These are phyloP conservation scores for Rauvolfia tetraphylla DNA, from an alignment of 257 asterid species.

Conservation along the genomic window DNA sequence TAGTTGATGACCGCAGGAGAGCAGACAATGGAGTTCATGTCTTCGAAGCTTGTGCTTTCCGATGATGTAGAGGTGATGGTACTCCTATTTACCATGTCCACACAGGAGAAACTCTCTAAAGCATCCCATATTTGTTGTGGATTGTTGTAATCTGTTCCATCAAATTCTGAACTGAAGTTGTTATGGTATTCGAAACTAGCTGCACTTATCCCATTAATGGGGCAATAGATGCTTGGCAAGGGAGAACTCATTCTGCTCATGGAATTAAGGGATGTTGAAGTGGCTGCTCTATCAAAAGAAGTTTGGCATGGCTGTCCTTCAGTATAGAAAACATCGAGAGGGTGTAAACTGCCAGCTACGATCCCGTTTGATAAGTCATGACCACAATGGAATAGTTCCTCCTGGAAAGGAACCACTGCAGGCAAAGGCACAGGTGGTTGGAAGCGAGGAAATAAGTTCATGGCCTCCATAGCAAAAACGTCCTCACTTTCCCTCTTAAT, in stretches of 20 bases:
- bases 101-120: conserved; percentile 14
- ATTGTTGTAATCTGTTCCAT: conserved; percentile 13
- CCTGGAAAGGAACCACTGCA: conserved; percentile 1
- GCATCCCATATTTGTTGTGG: conserved; percentile 25
- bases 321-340: neutral
- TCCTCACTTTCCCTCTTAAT: conserved; percentile 2
- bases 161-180: conserved; percentile 12
- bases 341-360: neutral
- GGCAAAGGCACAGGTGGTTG: conserved; percentile 15
- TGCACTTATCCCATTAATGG: conserved; percentile 8
- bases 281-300: neutral
- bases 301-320: conserved; percentile 13
- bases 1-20: conserved; percentile 18
- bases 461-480: conserved; percentile 5
- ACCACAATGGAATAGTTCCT: neutral
- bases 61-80: conserved; percentile 23
- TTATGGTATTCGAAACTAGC: conserved; percentile 13
- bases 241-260: neutral
- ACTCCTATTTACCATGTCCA: conserved; percentile 26
- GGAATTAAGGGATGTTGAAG: neutral
- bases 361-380: neutral
- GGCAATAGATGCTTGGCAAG: conserved; percentile 10
- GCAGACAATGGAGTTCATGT: conserved; percentile 21
- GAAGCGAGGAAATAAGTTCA: neutral
- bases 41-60: conserved; percentile 38